A percentile compares a stretch with the other conserved stretches of the same genome.
Evolutionary conservation across 2,329 filamentous ascomycete species (phyloP).

Genomic region (Claviceps arundinis): DNA sequence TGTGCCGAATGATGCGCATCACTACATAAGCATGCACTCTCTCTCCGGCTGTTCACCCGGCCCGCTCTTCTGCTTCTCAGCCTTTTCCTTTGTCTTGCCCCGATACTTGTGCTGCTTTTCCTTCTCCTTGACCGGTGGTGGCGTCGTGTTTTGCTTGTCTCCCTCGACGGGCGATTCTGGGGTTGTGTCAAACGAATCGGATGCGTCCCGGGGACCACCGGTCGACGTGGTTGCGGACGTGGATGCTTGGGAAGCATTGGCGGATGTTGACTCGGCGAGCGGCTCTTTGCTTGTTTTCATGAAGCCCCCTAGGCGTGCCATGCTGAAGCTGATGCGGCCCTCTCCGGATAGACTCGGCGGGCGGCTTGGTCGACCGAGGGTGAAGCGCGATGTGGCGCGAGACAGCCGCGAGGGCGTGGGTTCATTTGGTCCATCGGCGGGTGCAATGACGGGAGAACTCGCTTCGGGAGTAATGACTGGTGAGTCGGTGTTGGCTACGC

Average conservation of each 20-base stretch:
- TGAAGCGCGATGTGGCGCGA: constrained; percentile 43
- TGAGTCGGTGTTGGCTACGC: constrained; percentile 35
- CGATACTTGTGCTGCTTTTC: constrained; percentile 18
- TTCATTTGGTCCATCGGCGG: constrained; percentile 44
- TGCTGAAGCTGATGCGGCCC: constrained; percentile 41
- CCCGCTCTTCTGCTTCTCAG: constrained; percentile 21
- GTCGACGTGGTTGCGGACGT: constrained; percentile 15
- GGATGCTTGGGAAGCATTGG: constrained; percentile 13
- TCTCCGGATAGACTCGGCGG: constrained; percentile 47
- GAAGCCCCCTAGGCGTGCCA: constrained; percentile 40
- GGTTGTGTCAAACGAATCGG: constrained; percentile 8
- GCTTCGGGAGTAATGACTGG: constrained; percentile 24
- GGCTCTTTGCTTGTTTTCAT: constrained; percentile 38
- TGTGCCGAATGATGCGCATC: background rate
- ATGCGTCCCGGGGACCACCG: constrained; percentile 11
- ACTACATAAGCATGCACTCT: constrained; percentile 35
- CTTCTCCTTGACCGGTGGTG: constrained; percentile 13
- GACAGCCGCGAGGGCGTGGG: constrained; percentile 40
- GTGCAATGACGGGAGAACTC: constrained; percentile 26
- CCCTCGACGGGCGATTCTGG: constrained; percentile 12
- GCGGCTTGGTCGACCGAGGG: constrained; percentile 35
- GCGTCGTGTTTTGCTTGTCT: constrained; percentile 6
- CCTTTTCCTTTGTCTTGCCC: constrained; percentile 21
- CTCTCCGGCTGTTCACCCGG: constrained; percentile 26
- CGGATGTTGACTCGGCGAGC: constrained; percentile 10